Conservation (phyloP, 495 filamentous ascomycete species). For the Trichoderma asperelloides region DNA sequence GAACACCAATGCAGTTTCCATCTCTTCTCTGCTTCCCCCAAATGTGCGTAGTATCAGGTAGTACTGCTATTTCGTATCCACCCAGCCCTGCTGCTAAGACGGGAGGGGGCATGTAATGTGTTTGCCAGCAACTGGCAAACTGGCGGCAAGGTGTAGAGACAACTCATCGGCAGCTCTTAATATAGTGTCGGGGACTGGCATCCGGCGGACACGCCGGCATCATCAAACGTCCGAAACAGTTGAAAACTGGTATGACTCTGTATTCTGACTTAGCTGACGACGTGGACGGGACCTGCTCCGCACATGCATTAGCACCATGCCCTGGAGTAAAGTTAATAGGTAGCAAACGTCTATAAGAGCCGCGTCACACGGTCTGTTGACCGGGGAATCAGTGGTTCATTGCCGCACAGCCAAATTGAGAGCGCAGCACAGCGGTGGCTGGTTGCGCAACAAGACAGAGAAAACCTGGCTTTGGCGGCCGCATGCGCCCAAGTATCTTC, state of each 20-base stretch:
- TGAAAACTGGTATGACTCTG: neutral
- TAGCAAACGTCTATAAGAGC: slow-evolving; percentile 1
- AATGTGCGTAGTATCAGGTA: neutral
- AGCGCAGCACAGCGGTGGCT: neutral
- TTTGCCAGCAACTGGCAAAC: slow-evolving; percentile 2
- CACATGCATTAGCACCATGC: slow-evolving; percentile 4
- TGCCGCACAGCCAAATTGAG: neutral
- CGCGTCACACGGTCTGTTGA: slow-evolving; percentile 4
- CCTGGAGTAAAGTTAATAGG: neutral
- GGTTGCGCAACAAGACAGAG: neutral
- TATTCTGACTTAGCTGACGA: neutral
- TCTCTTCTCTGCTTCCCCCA: neutral
- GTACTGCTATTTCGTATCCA: neutral
- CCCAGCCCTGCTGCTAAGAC: slow-evolving; percentile 1
- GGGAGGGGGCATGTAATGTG: neutral
- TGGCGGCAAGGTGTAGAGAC: slow-evolving; percentile 1
- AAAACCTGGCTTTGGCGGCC: neutral
- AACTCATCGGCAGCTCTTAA: neutral
- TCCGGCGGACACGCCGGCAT: slow-evolving; percentile 1
- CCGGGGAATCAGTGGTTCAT: slow-evolving; percentile 3
- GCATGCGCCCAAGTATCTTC: neutral
- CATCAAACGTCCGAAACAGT: neutral
- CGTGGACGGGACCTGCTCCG: slow-evolving; percentile 1
- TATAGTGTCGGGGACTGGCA: neutral
- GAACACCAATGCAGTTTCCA: neutral